Conservation (phyloP, 345 rosid species). For the Turnera subulata region DNA sequence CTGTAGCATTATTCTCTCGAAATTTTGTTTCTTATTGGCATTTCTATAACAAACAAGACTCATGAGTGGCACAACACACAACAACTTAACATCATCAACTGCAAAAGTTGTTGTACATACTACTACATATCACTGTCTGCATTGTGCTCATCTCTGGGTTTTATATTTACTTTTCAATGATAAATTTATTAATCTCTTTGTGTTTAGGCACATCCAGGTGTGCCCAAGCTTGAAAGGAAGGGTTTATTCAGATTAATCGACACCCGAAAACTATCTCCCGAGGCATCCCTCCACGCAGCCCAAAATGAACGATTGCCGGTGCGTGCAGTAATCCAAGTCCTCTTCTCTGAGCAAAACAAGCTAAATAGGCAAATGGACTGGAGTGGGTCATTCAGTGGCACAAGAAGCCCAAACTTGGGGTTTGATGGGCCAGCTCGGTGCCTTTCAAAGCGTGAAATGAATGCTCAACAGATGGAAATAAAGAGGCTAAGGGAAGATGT, state of each 20-base stretch:
- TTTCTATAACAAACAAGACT: too few relatives aligned
- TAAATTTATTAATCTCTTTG: background rate
- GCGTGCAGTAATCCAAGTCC: slow-evolving; percentile 71
- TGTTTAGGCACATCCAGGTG: slow-evolving; percentile 60
- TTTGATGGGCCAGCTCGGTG: slow-evolving; percentile 45
- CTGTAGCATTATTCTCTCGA: background rate
- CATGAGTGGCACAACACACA: too few relatives aligned
- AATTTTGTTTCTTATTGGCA: too few relatives aligned
- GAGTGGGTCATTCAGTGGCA: slow-evolving; percentile 56
- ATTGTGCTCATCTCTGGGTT: too few relatives aligned
- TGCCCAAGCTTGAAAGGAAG: slow-evolving; percentile 73
- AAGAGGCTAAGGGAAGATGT: slow-evolving; percentile 63
- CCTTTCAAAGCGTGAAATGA: slow-evolving; percentile 63
- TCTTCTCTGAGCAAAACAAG: slow-evolving; percentile 70
- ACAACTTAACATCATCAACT: too few relatives aligned
- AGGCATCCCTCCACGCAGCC: slow-evolving; percentile 78
- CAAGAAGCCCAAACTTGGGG: slow-evolving; percentile 44
- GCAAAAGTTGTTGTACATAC: too few relatives aligned
- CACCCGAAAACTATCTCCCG: slow-evolving; percentile 59
- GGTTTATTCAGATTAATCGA: slow-evolving; percentile 63
- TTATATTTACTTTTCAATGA: background rate
- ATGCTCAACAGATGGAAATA: slow-evolving; percentile 56
- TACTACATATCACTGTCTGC: too few relatives aligned
- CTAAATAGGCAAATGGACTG: slow-evolving; percentile 51
- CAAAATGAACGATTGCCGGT: slow-evolving; percentile 84